phyloP scores from a whole-genome alignment of 495 filamentous ascomycete genomes.

The Amniculicola lignicola region DNA sequence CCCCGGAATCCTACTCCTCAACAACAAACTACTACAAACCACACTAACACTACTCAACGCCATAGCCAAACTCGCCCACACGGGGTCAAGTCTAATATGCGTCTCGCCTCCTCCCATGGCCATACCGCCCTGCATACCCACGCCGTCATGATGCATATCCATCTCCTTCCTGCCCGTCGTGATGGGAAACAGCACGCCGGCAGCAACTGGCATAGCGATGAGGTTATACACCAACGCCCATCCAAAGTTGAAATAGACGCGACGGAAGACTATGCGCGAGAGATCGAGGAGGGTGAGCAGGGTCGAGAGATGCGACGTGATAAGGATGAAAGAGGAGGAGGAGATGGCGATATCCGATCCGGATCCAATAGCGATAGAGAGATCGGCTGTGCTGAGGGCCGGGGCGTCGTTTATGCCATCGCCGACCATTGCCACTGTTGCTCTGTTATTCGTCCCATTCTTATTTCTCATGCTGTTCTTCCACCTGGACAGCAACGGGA shows the following conservation, averaged over 20 bases:
- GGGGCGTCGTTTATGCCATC: constrained; percentile 92
- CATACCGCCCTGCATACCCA: constrained; percentile 27
- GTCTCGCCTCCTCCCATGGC: constrained; percentile 10
- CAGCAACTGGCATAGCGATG: constrained; percentile 74
- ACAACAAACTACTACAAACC: constrained; percentile 42
- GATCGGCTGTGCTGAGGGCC: constrained; percentile 78
- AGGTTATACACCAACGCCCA: constrained; percentile 88
- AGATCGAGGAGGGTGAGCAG: constrained; percentile 74
- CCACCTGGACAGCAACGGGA: constrained; percentile 1
- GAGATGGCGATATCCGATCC: constrained; percentile 83
- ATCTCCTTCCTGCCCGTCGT: constrained; percentile 43
- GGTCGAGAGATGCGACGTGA: constrained; percentile 65
- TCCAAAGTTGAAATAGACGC: constrained; percentile 82
- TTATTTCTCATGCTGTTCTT: neutral
- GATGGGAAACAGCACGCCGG: constrained; percentile 79
- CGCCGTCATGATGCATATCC: constrained; percentile 54
- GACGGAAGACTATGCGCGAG: constrained; percentile 65
- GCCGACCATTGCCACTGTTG: constrained; percentile 63
- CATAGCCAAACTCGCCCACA: constrained; percentile 88
- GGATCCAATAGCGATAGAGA: constrained; percentile 79
- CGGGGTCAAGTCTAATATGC: constrained; percentile 63
- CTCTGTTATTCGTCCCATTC: constrained; percentile 3
- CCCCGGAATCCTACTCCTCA: constrained; percentile 32
- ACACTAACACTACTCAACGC: constrained; percentile 81
- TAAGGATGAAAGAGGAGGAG: constrained; percentile 78